Evolutionary conservation across 176 grass and related monocot genomes (phyloP), one percentile per base, ranked within the genome.

Genomic region (Ampelocalamus luodianensis): DNA sequence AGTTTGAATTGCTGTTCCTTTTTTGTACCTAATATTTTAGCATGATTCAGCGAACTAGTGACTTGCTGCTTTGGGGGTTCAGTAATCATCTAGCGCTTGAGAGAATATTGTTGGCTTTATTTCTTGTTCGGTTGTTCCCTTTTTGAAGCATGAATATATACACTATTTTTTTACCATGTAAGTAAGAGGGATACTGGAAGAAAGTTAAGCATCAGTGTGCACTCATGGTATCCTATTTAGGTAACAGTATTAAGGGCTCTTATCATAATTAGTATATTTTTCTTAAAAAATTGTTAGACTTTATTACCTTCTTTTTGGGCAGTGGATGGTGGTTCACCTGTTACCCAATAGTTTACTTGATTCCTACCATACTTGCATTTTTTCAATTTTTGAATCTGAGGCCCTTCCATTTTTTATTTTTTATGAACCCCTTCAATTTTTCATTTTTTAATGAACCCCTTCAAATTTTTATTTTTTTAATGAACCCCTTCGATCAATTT

Each of bases 1-100:
- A 36, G 24, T 67, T 75, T 39, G 38, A 48, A 53, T 24, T 76
- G 37, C 32, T 82, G 4, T 22, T 13, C 14, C 14, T 58, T 87
- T 80, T 10, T 14, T 29, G 51, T 82, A 26, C 24, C 62, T 58
- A 51, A 24, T 22, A 18, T 16, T 87, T 24, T 70, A 38, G 5
- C 66, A 71, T 61, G 53, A 23, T 85, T 32, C 15, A 78, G 60
- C 22, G 22, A 85, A 78, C 75, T 60, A 46, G 11, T n/a, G 26
- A 59, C 37, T 59, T 37, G 20, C 38, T 69, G 17, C 24, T 66
- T 46, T 73, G 38, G 48, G 23, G 38, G 24, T 54, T 70, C 26
- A 87, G 24, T 39, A 82, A 68, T 68, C 20, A 61, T 68, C 78
- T 87, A 67, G 13, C 1, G 24, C 9, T 36, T 24, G 2, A 77